phyloP scores from a whole-genome alignment of 768 basidiomycete genomes.

The Pleurotus salmoneostramineus region DNA sequence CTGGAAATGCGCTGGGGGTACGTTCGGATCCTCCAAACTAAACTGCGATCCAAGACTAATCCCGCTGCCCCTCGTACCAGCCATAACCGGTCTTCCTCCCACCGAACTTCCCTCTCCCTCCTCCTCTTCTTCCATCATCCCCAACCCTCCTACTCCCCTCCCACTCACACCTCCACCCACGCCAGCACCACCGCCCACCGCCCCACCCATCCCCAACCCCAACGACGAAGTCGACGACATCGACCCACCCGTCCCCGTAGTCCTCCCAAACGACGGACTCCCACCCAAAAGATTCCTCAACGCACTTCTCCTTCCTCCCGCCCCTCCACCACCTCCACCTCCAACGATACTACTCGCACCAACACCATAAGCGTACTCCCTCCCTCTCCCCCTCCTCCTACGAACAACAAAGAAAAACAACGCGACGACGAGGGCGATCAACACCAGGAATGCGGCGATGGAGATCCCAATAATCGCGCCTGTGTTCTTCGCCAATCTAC shows the following conservation, averaged over 20 bases:
- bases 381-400: not conserved
- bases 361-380: too few species aligned
- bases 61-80: not conserved
- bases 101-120: not conserved
- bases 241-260: not conserved
- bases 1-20: too few species aligned
- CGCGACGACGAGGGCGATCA: not conserved
- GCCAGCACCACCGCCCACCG: not conserved
- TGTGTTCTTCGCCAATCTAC: not conserved
- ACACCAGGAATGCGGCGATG: not conserved
- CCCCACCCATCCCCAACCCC: too few species aligned
- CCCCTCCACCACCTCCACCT: not conserved
- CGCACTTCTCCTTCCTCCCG: not conserved
- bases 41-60: conserved; percentile 5
- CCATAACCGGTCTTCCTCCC: not conserved
- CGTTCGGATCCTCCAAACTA: not conserved
- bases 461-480: conserved; percentile 5
- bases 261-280: not conserved
- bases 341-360: not conserved
- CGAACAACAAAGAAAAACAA: not conserved
- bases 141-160: not conserved
- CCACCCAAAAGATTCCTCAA: not conserved
- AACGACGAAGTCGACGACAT: not conserved
- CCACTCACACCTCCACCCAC: not conserved
- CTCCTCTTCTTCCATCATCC: not conserved